Base-by-base conservation (phyloP, 148 eudicot species). In the Vaccinium macrocarpon region DNA sequence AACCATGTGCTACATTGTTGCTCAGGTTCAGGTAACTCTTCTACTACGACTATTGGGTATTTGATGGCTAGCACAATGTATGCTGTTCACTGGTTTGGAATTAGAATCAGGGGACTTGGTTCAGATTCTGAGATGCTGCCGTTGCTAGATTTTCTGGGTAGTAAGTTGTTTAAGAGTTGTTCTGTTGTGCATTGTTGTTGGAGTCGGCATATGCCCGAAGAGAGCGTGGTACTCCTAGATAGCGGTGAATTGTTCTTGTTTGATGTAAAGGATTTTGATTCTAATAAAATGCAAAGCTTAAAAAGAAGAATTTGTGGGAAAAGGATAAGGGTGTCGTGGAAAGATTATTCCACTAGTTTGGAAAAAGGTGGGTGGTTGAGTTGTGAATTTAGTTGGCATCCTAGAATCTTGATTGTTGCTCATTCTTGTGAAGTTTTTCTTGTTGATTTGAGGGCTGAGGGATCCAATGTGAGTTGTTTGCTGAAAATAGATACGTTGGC, bases 361-460 rank as follows among this genome's bases (percentile, higher is more conserved):
- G 83, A 68, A 56, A 81, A 81, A 42, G 82, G 84, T 82, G 86
- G 86, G 73, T 94, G 99, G 99, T 87, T 94, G 74, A 90, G 97
- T 50, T 94, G 97, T 90, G 94, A 91, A 73, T 94, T 94, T 78
- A 90, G 94, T 84, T 93, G 94, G 97, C 96, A 94, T 87, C 94
- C 95, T 0, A 90, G 94, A 76, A 87, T 92, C 84, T 81, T 94
- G 81, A 82, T 93, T 83, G 90, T 90, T 84, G 93, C 91, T 25
- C 89, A 93, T 84, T 86, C 90, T 1, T 85, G 82, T 84, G 92
- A 92, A 21, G 88, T 96, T 27, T 91, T 91, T 82, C 78, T 91
- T 62, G 91, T 93, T 83, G 99, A 96, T 89, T 84, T 91, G 81
- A 91, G 97, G 85, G 84, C 81, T 77, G 90, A 57, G 5, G 86